A percentile compares a stretch with the other conserved stretches of the same genome.
Evolutionary conservation across 495 filamentous ascomycete genomes (phyloP).

Genomic region (Penicillium desertorum): DNA sequence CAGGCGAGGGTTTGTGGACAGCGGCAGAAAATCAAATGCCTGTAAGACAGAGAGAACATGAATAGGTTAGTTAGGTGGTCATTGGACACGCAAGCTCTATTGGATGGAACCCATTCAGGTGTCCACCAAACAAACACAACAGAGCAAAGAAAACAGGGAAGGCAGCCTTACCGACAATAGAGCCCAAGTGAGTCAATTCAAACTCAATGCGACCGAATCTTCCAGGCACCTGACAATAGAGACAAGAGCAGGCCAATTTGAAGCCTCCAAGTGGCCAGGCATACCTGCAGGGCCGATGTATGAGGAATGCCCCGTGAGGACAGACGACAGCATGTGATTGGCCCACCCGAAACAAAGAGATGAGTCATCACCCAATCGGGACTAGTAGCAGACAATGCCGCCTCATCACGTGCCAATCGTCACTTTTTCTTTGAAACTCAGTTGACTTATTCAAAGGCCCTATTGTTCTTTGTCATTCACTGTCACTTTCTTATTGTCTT

Average conservation of each 20-base stretch:
- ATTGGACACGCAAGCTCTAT: slow-evolving; percentile 22
- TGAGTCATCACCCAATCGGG: slow-evolving; percentile 16
- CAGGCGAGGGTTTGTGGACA: slow-evolving; percentile 3
- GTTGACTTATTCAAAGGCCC: slow-evolving; percentile 5
- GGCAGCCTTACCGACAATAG: slow-evolving; percentile 7
- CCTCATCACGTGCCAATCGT: slow-evolving; percentile 29
- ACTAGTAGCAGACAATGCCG: slow-evolving; percentile 6
- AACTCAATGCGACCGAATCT: slow-evolving; percentile 6
- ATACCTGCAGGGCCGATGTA: slow-evolving; percentile 24
- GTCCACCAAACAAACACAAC: slow-evolving; percentile 1
- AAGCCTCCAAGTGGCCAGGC: slow-evolving; percentile 4
- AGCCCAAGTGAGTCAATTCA: slow-evolving; percentile 15
- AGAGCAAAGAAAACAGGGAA: background rate
- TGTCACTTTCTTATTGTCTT: slow-evolving; percentile 1
- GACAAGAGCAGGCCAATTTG: slow-evolving; percentile 27
- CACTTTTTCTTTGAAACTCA: slow-evolving; percentile 30
- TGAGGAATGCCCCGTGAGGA: slow-evolving; percentile 35
- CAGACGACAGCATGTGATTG: slow-evolving; percentile 44
- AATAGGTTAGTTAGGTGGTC: slow-evolving; percentile 14
- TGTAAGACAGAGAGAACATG: slow-evolving; percentile 1
- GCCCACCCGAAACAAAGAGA: slow-evolving; percentile 3
- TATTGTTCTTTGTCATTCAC: slow-evolving; percentile 15
- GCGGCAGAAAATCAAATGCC: slow-evolving; percentile 8
- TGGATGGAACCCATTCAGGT: background rate
- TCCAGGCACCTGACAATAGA: slow-evolving; percentile 13